Evolutionary conservation across 164 flowering plant species (phyloP).

Genomic region (Echeveria elegans): DNA sequence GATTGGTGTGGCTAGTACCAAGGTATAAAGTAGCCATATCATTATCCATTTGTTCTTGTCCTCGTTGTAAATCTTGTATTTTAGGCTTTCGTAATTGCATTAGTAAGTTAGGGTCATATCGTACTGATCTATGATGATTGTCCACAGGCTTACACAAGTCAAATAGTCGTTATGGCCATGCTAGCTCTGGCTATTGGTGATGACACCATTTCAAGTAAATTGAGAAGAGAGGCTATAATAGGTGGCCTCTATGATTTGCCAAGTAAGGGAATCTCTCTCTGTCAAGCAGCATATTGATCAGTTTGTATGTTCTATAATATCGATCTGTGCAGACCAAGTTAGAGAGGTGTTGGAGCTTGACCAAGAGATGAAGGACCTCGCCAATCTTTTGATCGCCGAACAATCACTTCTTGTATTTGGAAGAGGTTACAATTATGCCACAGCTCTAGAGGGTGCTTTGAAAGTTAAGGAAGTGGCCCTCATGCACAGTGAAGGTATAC

Average conservation of each 20-base stretch:
- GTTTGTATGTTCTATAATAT: not conserved
- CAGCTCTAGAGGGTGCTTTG: conserved; percentile 92
- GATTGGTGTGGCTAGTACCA: conserved; percentile 99
- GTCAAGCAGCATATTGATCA: not conserved
- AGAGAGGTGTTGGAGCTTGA: conserved; percentile 82
- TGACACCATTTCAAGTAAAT: conserved; percentile 67
- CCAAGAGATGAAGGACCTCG: conserved; percentile 86
- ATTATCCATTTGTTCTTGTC: not conserved
- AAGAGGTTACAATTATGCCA: conserved; percentile 95
- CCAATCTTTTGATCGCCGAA: conserved; percentile 59
- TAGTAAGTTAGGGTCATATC: not conserved
- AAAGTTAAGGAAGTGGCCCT: conserved; percentile 96
- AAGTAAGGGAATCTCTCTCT: conserved; percentile 27
- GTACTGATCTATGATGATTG: not conserved
- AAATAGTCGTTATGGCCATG: conserved; percentile 97
- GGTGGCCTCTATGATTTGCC: conserved; percentile 83
- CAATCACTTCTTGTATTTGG: conserved; percentile 96
- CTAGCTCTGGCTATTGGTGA: conserved; percentile 85
- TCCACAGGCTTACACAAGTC: conserved; percentile 92
- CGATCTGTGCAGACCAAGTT: conserved; percentile 47
- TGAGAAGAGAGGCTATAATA: conserved; percentile 76
- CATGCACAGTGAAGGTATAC: conserved; percentile 98
- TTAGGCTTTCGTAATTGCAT: not conserved
- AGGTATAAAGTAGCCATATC: conserved; percentile 31
- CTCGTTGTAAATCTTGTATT: not conserved